These are phyloP conservation scores for Botrytis sinoallii DNA, from an alignment of 2,329 filamentous ascomycete species.

Conservation along the genomic window DNA sequence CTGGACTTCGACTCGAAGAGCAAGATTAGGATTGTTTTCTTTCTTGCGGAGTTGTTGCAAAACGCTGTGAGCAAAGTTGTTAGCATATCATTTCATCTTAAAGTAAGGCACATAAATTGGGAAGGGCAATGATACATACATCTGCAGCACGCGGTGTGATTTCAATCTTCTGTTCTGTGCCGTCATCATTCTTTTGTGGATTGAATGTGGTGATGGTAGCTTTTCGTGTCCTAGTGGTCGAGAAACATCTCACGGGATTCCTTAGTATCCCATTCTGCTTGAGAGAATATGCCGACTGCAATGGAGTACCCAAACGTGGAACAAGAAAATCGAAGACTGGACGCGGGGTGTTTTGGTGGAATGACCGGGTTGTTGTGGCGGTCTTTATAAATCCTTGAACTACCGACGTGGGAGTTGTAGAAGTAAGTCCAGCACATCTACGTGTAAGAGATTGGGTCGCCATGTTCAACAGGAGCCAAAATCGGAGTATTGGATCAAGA, in stretches of 20 bases:
- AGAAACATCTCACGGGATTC: slow-evolving; percentile 23
- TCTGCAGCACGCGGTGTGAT: slow-evolving; percentile 82
- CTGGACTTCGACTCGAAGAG: slow-evolving; percentile 88
- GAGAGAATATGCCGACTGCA: not conserved
- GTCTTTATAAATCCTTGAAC: slow-evolving; percentile 32
- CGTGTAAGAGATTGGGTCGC: slow-evolving; percentile 29
- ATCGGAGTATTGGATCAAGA: not conserved
- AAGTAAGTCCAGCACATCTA: slow-evolving; percentile 27
- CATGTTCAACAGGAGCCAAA: slow-evolving; percentile 23
- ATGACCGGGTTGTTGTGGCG: slow-evolving; percentile 30
- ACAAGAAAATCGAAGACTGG: slow-evolving; percentile 35
- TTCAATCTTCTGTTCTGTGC: slow-evolving; percentile 76
- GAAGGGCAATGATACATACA: slow-evolving; percentile 46
- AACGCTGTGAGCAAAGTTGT: slow-evolving; percentile 25
- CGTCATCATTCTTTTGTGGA: slow-evolving; percentile 75
- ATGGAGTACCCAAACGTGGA: slow-evolving; percentile 23
- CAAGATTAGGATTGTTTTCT: slow-evolving; percentile 72
- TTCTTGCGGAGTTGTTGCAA: slow-evolving; percentile 52
- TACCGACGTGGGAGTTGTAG: slow-evolving; percentile 25
- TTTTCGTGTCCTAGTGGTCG: slow-evolving; percentile 16
- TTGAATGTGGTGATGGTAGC: slow-evolving; percentile 53
- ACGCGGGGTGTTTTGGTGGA: slow-evolving; percentile 29
- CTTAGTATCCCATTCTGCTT: not conserved
- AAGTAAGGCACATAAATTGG: not conserved
- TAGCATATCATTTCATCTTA: not conserved